phyloP scores from a whole-genome alignment of 2,329 filamentous ascomycete species.

The Hortaea werneckii region DNA sequence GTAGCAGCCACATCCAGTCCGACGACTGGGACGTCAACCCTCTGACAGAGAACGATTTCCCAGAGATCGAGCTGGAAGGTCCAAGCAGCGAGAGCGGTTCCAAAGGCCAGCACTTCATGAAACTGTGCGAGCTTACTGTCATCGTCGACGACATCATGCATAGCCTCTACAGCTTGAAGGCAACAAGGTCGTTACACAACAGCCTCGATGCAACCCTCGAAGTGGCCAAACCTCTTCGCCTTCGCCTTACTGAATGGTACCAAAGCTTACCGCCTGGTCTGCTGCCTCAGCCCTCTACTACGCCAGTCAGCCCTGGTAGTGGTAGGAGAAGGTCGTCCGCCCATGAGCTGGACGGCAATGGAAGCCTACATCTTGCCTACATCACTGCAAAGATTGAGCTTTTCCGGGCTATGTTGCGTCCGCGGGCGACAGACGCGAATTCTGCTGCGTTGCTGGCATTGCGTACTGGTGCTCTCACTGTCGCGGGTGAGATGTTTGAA shows the following conservation, averaged over 20 bases:
- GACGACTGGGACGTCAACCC: constrained; percentile 47
- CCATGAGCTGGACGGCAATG: constrained; percentile 35
- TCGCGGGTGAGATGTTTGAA: constrained; percentile 21
- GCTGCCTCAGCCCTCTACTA: constrained; percentile 8
- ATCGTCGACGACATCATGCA: constrained; percentile 44
- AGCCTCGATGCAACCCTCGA: constrained; percentile 33
- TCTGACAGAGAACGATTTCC: constrained; percentile 37
- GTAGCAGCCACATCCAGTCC: constrained; percentile 45
- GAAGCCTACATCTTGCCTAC: constrained; percentile 43
- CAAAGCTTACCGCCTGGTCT: constrained; percentile 32
- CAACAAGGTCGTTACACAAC: constrained; percentile 35
- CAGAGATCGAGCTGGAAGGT: constrained; percentile 13
- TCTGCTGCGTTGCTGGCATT: constrained; percentile 21
- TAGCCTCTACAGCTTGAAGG: constrained; percentile 25
- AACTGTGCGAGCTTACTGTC: constrained; percentile 41
- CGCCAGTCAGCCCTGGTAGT: constrained; percentile 9
- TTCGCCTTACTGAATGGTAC: constrained; percentile 41
- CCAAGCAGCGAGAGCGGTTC: neutral
- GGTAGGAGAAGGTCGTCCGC: constrained; percentile 13
- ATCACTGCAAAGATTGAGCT: constrained; percentile 43
- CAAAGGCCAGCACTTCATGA: constrained; percentile 36
- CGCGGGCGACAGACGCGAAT: constrained; percentile 21
- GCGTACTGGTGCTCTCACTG: constrained; percentile 21
- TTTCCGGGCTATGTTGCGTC: constrained; percentile 41
- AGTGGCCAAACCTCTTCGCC: constrained; percentile 40